These are phyloP conservation scores for Trichoderma aggressivum DNA, from an alignment of 2,329 filamentous ascomycete species.

Conservation along the genomic window DNA sequence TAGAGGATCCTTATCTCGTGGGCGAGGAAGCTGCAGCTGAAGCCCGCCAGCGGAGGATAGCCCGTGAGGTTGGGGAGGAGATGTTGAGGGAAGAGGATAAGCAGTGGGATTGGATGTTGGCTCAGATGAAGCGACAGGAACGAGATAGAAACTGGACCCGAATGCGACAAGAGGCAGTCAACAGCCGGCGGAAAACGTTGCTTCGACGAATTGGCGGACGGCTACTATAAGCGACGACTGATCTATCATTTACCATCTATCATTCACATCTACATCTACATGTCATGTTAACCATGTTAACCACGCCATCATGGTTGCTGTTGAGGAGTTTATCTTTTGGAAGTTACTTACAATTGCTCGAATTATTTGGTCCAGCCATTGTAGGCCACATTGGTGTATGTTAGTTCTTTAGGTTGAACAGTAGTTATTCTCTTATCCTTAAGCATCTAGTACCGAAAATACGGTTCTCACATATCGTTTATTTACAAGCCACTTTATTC, in stretches of 20 bases:
- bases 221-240: slow-evolving; percentile 18
- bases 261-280: background rate
- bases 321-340: background rate
- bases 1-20: slow-evolving; percentile 66
- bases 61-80: slow-evolving; percentile 53
- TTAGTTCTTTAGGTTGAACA: background rate
- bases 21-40: slow-evolving; percentile 61
- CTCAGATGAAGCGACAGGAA: slow-evolving; percentile 50
- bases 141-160: slow-evolving; percentile 48
- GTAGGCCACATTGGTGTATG: background rate
- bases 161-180: slow-evolving; percentile 40
- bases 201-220: slow-evolving; percentile 40
- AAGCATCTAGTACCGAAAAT: background rate
- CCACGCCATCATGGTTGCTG: background rate
- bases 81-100: slow-evolving; percentile 55
- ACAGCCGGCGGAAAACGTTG: slow-evolving; percentile 36
- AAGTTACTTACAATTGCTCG: background rate
- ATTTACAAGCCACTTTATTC: background rate
- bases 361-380: background rate
- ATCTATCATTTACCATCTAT: background rate
- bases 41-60: slow-evolving; percentile 55
- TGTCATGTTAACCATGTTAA: background rate
- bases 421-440: background rate
- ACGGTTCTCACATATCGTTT: background rate
- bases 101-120: slow-evolving; percentile 59